A percentile compares a stretch with the other conserved stretches of the same genome.
phyloP scores from a whole-genome alignment of 140 eudicot species.

The Erigeron philadelphicus region DNA sequence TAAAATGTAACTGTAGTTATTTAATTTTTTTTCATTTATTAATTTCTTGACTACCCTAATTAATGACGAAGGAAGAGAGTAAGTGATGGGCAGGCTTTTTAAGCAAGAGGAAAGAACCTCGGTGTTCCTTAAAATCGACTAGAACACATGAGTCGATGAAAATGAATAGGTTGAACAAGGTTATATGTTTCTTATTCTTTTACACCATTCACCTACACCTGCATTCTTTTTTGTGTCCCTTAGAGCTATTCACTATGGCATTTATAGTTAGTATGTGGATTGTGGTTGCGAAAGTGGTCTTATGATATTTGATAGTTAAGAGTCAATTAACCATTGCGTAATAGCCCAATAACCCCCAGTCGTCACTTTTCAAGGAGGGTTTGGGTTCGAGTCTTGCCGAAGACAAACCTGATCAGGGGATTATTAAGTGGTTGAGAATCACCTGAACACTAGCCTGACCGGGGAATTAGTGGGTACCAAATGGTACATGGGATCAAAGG shows the following conservation, averaged over 20 bases:
- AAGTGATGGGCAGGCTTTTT: slow-evolving; percentile 79
- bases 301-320: not conserved
- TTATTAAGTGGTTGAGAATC: too few species aligned
- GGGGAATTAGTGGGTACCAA: too few species aligned
- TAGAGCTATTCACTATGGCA: not conserved
- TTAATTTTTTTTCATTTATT: too few species aligned
- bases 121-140: slow-evolving; percentile 61
- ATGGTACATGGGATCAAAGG: too few species aligned
- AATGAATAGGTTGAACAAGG: slow-evolving; percentile 67
- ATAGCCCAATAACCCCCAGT: too few species aligned
- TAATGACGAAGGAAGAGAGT: slow-evolving; percentile 54
- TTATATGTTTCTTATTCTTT: slow-evolving; percentile 16
- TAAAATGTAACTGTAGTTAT: too few species aligned
- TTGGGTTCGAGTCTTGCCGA: too few species aligned
- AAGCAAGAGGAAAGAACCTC: slow-evolving; percentile 72
- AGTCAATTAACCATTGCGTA: too few species aligned
- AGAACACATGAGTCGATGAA: slow-evolving; percentile 94
- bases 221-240: not conserved
- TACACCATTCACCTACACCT: slow-evolving; percentile 6
- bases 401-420: too few species aligned
- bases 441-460: too few species aligned
- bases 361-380: too few species aligned
- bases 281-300: not conserved
- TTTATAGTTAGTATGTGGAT: not conserved
- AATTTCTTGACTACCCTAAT: too few species aligned